phyloP scores from a whole-genome alignment of 495 filamentous ascomycete species.

The Penicillium verhagenii region DNA sequence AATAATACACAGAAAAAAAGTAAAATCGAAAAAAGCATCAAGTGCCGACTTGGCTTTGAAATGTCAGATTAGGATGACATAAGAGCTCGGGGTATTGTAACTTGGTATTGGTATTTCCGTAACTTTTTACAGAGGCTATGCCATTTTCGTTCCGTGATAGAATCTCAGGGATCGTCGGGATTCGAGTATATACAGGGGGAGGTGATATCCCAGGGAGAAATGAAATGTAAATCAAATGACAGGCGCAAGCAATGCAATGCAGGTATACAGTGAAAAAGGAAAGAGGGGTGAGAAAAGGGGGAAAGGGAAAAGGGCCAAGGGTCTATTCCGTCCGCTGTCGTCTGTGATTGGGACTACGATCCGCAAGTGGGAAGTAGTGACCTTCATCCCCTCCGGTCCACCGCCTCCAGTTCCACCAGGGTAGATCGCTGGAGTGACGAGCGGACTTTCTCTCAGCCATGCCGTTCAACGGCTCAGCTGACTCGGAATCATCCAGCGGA shows the following conservation, averaged over 20 bases:
- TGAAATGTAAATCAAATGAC: neutral
- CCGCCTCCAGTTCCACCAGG: slow-evolving; percentile 42
- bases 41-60: slow-evolving; percentile 6
- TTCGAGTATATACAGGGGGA: neutral
- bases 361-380: slow-evolving; percentile 33
- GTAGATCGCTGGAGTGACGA: slow-evolving; percentile 2
- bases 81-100: neutral
- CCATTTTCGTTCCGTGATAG: neutral
- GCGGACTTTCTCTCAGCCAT: slow-evolving; percentile 19
- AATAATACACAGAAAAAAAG: neutral
- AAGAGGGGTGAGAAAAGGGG: too few relatives aligned
- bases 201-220: neutral
- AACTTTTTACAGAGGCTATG: neutral
- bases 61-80: neutral
- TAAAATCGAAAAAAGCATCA: neutral
- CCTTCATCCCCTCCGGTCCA: slow-evolving; percentile 24
- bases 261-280: slow-evolving; percentile 2
- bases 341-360: slow-evolving; percentile 17
- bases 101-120: neutral
- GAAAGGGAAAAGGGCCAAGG: slow-evolving; percentile 1
- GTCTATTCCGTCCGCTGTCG: slow-evolving; percentile 15
- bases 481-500: slow-evolving; percentile 15
- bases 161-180: neutral
- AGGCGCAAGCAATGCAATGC: slow-evolving; percentile 7
- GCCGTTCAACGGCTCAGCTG: slow-evolving; percentile 24